Base-by-base conservation (phyloP, 768 basidiomycete genomes). In the Termitomyces sp. region DNA sequence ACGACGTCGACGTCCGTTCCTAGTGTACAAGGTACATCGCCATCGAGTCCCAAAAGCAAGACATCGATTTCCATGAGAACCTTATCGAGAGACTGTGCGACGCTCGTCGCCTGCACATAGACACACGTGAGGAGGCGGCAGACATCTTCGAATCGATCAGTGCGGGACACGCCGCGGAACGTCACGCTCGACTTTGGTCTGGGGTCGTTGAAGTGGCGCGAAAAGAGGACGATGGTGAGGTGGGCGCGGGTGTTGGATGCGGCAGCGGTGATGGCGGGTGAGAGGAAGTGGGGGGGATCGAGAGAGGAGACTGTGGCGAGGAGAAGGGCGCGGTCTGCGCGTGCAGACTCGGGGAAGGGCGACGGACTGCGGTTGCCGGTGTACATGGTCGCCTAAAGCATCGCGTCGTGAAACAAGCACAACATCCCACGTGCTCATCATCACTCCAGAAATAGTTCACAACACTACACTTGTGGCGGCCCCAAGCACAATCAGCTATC, bases 71-170 rank as follows among this genome's bases (percentile, higher is more conserved):
- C 79, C 78, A 95, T 82, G 58, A 92, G 77, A 44, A 93, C 74
- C 61, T 84, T 88, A 68, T 83, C 83, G 65, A 78, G 69, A 39
- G 82, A 78, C 67, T 88, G 85, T 15, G 90, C 88, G 44, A 85
- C 81, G 65, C 82, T 86, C 15, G 88, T 88, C n/a, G 91, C 89
- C 63, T 89, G 87, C 3, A 92, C 89, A 70, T 98, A 97, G 41
- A 91, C 82, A 66, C 84, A 88, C 0, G 91, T 91, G 61, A 98
- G 78, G 48, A 95, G 79, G 11, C 80, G 73, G 73, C 95, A 92
- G 3, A 95, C 78, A 20, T 78, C 77, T 54, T 84, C 75, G 85
- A 89, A 98, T 33, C 69, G 70, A 18, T 69, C 71, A 2, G 58
- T 79, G 81, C 33, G 82, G 72, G 60, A 76, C 61, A 42, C 65